Evolutionary conservation across 2,329 filamentous ascomycete species (phyloP), one percentile per base, ranked within the genome.

Genomic region (Seiridium unicorne): DNA sequence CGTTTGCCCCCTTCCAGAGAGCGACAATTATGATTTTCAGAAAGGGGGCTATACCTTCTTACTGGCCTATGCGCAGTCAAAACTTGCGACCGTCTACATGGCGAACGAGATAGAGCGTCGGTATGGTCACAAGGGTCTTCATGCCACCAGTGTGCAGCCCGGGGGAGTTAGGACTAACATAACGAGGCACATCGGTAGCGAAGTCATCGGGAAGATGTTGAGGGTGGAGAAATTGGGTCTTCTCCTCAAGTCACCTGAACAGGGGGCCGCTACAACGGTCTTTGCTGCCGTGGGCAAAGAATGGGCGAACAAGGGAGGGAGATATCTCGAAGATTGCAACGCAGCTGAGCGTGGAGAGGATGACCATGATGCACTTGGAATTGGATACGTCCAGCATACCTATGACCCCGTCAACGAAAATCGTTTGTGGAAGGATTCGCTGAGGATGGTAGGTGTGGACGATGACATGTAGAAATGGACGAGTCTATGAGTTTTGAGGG

Each of bases 11-110:
- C 64, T 79, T 49, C 32, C 18, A n/a, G 63, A 73, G 40, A 70
- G 72, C 57, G 71, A 79, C 59, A 72, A 79, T 65, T 73, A 76
- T 61, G 73, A 77, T 61, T 74, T 76, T 44, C 65, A 73, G 31
- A 64, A 68, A 5, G 58, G 47, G 10, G 66, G 61, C 5, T 81
- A 82, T 61, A 46, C 74, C 2, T 72, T 72, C 0, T 73, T 68
- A 59, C 42, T 58, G 1, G 72, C 78, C 0, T 86, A 86, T 61
- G 77, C 73, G 0, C 77, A 82, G 62, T 72, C 74, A 54, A 86
- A 86, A 63, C 74, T 76, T 0, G 81, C 83, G 11, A 83, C 80
- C 60, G 74, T 84, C 31, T 57, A 49, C 42, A 57, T 57, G 55
- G 55, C 55, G 3, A 57, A 57, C 32, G 55, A 57, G 18, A n/a